Percentiles rank a stretch among this genome's conserved stretches.
These are phyloP conservation scores for Lasiodiplodia theobromae DNA, from an alignment of 2,329 filamentous ascomycete species.

Conservation along the genomic window DNA sequence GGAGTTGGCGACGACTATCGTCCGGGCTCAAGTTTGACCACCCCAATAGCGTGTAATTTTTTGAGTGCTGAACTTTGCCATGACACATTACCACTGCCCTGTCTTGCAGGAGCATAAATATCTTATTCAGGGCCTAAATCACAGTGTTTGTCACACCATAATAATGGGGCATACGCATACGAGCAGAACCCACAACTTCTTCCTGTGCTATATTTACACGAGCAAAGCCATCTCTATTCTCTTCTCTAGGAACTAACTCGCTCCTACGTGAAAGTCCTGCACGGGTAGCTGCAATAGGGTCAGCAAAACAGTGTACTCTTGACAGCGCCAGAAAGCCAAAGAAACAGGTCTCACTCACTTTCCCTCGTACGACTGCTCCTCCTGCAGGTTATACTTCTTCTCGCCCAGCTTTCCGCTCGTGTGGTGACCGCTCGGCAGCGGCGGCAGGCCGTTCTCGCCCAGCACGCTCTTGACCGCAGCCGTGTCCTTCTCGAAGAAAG, in stretches of 20 bases:
- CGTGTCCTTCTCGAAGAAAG: slow-evolving; percentile 73
- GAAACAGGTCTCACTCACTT: slow-evolving; percentile 42
- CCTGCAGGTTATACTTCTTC: slow-evolving; percentile 72
- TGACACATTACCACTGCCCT: not conserved
- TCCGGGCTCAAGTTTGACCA: not conserved
- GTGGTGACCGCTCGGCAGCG: slow-evolving; percentile 77
- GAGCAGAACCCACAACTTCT: not conserved
- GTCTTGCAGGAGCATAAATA: not conserved
- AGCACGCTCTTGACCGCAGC: slow-evolving; percentile 65
- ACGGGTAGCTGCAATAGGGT: slow-evolving; percentile 50
- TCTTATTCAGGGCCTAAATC: not conserved
- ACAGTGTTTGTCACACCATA: not conserved
- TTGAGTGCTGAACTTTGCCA: not conserved
- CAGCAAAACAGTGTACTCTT: slow-evolving; percentile 31
- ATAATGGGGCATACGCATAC: not conserved
- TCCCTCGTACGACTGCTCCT: slow-evolving; percentile 71
- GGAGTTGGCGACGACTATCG: too few species aligned
- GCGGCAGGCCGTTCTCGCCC: slow-evolving; percentile 80
- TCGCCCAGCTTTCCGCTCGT: slow-evolving; percentile 61
- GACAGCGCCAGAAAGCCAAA: not conserved
- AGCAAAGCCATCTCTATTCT: slow-evolving; percentile 13
- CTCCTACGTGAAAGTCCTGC: slow-evolving; percentile 49
- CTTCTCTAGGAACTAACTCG: not conserved
- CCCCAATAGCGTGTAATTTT: not conserved
- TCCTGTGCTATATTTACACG: slow-evolving; percentile 21